Conservation (phyloP, 768 basidiomycete genomes). For the Collybia mongolica region DNA sequence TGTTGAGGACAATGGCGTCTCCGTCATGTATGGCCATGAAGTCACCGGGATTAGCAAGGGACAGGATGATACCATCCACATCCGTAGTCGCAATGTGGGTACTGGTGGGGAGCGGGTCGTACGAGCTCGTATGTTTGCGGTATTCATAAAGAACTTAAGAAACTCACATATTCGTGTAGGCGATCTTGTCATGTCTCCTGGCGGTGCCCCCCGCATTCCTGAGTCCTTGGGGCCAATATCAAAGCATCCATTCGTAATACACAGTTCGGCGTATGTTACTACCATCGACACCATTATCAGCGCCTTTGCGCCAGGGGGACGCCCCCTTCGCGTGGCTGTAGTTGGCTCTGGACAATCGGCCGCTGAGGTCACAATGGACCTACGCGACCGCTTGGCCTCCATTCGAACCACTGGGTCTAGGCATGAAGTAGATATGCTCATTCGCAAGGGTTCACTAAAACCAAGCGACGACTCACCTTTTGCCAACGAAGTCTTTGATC, state of each 20-base stretch:
- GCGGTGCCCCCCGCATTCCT: slow-evolving; percentile 46
- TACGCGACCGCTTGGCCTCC: slow-evolving; percentile 34
- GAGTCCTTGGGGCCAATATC: slow-evolving; percentile 26
- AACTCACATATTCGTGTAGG: slow-evolving; percentile 20
- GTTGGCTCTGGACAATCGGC: slow-evolving; percentile 49
- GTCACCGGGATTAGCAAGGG: slow-evolving; percentile 37
- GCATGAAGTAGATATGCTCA: slow-evolving; percentile 48
- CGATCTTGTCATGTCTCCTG: slow-evolving; percentile 51
- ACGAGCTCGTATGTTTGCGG: slow-evolving; percentile 34
- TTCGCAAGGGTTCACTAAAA: slow-evolving; percentile 48
- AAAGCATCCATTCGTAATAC: slow-evolving; percentile 35
- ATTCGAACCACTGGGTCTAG: slow-evolving; percentile 21
- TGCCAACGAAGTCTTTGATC: slow-evolving; percentile 55
- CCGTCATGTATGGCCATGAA: slow-evolving; percentile 44
- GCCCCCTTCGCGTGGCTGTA: slow-evolving; percentile 40
- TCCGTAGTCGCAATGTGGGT: slow-evolving; percentile 32
- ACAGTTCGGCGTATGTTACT: slow-evolving; percentile 42
- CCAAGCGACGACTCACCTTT: slow-evolving; percentile 54
- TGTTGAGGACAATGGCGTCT: slow-evolving; percentile 40
- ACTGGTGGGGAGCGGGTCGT: slow-evolving; percentile 32
- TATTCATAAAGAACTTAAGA: not conserved
- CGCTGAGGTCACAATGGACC: slow-evolving; percentile 44
- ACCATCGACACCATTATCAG: slow-evolving; percentile 35
- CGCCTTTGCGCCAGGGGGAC: slow-evolving; percentile 16
- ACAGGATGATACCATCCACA: slow-evolving; percentile 31